Conservation (phyloP, 208 protist genomes). For the Trichomonas tenax region DNA sequence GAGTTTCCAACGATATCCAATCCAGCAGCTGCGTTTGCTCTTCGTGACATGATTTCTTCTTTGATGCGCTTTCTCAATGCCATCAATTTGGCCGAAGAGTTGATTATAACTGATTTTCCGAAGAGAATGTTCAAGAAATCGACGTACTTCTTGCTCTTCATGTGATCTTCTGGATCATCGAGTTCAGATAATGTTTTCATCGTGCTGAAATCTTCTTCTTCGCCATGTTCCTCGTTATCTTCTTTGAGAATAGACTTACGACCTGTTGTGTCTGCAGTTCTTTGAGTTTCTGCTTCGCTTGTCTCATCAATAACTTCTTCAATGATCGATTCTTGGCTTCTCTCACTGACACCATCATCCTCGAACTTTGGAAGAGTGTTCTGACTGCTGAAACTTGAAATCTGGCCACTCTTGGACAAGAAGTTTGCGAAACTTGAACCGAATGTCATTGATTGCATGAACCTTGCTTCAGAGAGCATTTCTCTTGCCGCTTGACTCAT, state of each 20-base stretch:
- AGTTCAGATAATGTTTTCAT: background rate
- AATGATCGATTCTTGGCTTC: background rate
- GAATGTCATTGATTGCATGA: background rate
- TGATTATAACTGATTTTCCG: background rate
- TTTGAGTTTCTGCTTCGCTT: background rate
- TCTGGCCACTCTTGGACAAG: background rate
- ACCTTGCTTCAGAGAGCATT: background rate
- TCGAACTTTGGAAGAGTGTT: background rate
- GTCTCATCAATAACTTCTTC: background rate
- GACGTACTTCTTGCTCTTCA: background rate
- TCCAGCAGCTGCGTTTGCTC: background rate
- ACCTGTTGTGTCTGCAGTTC: background rate
- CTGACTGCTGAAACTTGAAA: background rate
- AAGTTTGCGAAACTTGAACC: background rate
- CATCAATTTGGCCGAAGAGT: background rate
- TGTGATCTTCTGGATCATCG: background rate
- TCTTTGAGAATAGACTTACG: background rate
- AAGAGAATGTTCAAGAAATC: background rate
- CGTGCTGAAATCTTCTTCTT: background rate
- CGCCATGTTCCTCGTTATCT: background rate
- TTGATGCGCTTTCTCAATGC: background rate
- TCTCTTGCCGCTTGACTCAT: background rate
- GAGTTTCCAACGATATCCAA: background rate
- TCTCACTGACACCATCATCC: background rate
- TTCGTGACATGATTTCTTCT: background rate